Conservation (phyloP, 1,284 basidiomycete species). For the Cystobasidium sp. region DNA sequence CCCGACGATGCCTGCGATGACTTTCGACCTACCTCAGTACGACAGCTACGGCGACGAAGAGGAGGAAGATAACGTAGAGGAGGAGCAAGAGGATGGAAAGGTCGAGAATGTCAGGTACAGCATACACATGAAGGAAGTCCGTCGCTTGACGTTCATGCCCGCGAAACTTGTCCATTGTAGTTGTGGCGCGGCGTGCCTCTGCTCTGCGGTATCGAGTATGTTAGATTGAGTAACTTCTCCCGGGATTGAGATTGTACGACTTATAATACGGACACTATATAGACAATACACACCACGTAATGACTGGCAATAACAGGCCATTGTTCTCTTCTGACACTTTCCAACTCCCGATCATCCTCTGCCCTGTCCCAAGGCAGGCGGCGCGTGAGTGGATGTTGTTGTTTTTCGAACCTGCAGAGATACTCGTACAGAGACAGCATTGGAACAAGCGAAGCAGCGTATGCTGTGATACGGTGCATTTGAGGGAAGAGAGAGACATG, state of each 20-base stretch:
- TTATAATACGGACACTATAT: not conserved
- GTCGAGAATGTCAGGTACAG: conserved; percentile 12
- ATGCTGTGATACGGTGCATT: too few species aligned
- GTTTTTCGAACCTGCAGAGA: conserved; percentile 1
- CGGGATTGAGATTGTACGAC: not conserved
- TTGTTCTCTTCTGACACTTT: not conserved
- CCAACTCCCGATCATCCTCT: not conserved
- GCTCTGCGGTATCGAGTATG: conserved; percentile 35
- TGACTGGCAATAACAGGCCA: not conserved
- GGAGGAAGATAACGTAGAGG: conserved; percentile 1
- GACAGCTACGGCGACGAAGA: conserved; percentile 19
- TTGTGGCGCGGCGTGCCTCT: conserved; percentile 33
- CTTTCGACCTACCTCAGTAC: conserved; percentile 13
- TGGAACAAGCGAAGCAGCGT: too few species aligned
- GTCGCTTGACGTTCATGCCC: conserved; percentile 10
- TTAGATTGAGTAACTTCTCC: conserved; percentile 13
- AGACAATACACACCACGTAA: not conserved
- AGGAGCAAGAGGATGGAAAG: conserved; percentile 7
- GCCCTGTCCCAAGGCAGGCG: not conserved
- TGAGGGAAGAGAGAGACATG: not conserved
- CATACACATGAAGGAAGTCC: conserved; percentile 30
- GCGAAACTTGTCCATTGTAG: conserved; percentile 32
- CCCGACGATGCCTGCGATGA: conserved; percentile 21
- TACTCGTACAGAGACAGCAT: not conserved
- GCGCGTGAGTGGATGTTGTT: conserved; percentile 14